Conservation (phyloP, 768 basidiomycete species). For the Crassisporium funariophilum region DNA sequence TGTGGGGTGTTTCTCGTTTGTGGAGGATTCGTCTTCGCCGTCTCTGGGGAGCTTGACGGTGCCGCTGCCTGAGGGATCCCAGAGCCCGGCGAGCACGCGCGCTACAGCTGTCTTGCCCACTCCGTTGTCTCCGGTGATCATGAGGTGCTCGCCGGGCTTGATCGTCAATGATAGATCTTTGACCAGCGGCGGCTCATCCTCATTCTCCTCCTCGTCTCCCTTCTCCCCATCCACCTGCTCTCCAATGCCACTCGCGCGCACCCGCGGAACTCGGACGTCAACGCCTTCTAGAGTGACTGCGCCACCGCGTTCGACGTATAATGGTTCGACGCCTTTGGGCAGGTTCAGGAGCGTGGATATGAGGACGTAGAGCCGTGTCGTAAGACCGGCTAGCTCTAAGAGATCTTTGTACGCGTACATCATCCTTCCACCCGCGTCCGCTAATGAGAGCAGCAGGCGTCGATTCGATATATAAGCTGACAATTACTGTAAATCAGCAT, state of each 20-base stretch:
- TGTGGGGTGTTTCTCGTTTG: conserved; percentile 13
- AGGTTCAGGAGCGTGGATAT: conserved; percentile 84
- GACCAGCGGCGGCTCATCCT: conserved; percentile 56
- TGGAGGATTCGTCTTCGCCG: conserved; percentile 25
- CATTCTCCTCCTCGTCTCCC: conserved; percentile 12
- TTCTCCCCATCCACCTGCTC: conserved; percentile 10
- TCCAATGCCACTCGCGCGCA: conserved; percentile 3
- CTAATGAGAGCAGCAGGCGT: conserved; percentile 87
- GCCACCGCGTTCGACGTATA: conserved; percentile 34
- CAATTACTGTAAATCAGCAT: not conserved
- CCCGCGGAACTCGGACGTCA: conserved; percentile 64
- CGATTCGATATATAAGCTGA: conserved; percentile 89
- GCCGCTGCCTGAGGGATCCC: conserved; percentile 59
- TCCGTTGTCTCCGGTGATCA: conserved; percentile 93
- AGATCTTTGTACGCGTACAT: conserved; percentile 98
- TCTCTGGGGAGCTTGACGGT: conserved; percentile 25
- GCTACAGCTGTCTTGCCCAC: conserved; percentile 92
- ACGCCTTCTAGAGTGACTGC: conserved; percentile 68
- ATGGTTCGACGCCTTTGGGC: conserved; percentile 46
- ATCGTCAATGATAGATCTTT: conserved; percentile 67
- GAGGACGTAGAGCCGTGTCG: conserved; percentile 85
- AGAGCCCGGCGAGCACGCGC: conserved; percentile 85
- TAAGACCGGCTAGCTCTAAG: conserved; percentile 92
- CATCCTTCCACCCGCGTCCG: conserved; percentile 91
- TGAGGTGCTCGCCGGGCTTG: conserved; percentile 76